Evolutionary conservation across 2,329 filamentous ascomycete genomes (phyloP).

Genomic region (Cercospora janseana): DNA sequence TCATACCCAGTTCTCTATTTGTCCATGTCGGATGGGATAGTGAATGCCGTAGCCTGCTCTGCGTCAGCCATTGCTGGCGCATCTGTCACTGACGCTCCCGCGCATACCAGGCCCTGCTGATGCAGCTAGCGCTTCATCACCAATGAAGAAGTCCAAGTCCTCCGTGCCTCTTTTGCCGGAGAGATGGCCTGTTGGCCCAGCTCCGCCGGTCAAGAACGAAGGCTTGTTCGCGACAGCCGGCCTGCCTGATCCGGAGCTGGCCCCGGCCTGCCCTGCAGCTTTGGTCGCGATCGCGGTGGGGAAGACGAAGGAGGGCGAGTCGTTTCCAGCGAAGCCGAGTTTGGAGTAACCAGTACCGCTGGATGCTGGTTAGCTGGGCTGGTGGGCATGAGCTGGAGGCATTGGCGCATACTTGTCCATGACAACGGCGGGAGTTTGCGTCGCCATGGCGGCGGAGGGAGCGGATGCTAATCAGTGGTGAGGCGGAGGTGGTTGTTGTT

Average conservation of each 20-base stretch:
- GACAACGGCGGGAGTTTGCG: conserved; percentile 99
- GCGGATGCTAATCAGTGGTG: conserved; percentile 3
- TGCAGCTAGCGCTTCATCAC: conserved; percentile 88
- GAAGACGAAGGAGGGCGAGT: conserved; percentile 98
- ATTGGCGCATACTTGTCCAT: conserved; percentile 87
- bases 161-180: conserved; percentile 93
- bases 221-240: conserved; percentile 92
- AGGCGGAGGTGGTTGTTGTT: not conserved
- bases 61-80: conserved; percentile 19
- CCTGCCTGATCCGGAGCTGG: conserved; percentile 76
- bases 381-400: not conserved
- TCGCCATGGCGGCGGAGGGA: conserved; percentile 68
- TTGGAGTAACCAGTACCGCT: conserved; percentile 99
- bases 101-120: conserved; percentile 72
- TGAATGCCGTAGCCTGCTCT: conserved; percentile 82
- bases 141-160: conserved; percentile 98
- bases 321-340: conserved; percentile 98
- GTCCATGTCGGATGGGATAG: conserved; percentile 95
- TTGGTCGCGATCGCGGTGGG: conserved; percentile 98
- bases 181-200: conserved; percentile 77
- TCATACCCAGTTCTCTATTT: conserved; percentile 95
- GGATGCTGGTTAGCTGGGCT: conserved; percentile 32
- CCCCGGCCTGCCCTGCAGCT: conserved; percentile 61
- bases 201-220: conserved; percentile 87
- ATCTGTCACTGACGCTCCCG: not conserved